These are phyloP conservation scores for Acacia concinna DNA, from an alignment of 331 rosid species.

Conservation along the genomic window DNA sequence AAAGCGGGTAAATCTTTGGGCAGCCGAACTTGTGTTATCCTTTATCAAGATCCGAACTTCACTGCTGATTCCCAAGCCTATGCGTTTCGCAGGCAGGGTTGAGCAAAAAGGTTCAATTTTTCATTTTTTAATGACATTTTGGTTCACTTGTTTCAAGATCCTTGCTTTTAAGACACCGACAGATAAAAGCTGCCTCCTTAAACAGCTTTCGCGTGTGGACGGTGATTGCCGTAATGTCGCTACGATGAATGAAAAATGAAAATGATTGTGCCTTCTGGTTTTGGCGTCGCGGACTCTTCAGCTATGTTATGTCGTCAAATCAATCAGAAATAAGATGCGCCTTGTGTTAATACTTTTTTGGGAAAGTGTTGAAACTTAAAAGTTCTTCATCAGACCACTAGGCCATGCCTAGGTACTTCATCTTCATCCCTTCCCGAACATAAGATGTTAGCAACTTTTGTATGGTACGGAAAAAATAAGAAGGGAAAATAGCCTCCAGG, in stretches of 20 bases:
- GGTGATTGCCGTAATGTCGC: background rate
- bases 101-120: constrained; percentile 30
- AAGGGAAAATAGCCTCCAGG: too few species aligned
- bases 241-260: background rate
- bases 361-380: too few species aligned
- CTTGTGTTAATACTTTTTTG: background rate
- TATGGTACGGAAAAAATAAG: too few species aligned
- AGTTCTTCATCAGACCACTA: too few species aligned
- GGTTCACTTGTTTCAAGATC: background rate
- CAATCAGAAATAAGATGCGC: background rate
- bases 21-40: background rate
- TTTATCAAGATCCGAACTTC: constrained; percentile 34
- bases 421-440: too few species aligned
- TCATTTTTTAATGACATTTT: background rate
- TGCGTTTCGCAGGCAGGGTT: background rate
- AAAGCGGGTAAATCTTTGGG: constrained; percentile 4
- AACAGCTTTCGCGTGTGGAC: constrained; percentile 24
- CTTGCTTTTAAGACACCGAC: constrained; percentile 32
- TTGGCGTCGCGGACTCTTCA: background rate
- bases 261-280: too few species aligned
- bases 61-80: background rate
- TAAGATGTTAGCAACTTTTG: too few species aligned
- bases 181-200: constrained; percentile 1
- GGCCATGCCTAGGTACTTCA: too few species aligned
- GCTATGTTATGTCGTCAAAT: background rate